Evolutionary conservation across 441 rosid genomes (phyloP), one percentile per base, ranked within the genome.

Genomic region (Hura crepitans): DNA sequence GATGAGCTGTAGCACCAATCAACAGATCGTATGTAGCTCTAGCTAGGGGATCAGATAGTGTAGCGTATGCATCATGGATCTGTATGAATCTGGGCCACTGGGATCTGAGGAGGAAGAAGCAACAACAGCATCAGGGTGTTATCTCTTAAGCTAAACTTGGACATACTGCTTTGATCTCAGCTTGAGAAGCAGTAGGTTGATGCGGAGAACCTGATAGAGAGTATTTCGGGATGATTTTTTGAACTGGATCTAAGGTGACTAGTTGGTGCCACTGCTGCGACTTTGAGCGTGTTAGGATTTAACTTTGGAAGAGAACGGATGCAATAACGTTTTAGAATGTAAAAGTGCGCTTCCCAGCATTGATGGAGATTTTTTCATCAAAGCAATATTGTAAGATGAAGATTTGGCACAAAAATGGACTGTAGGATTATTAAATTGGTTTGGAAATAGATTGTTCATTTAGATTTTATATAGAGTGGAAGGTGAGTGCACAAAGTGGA

Each of bases 161-260:
- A 66, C 72, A 78, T 0, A 82, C 79, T 3, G 81, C 70, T 71
- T 78, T 82, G 70, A 78, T 69, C 71, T 76, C 74, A 2, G 72
- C 20, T 23, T 23, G 77, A 15, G 82, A 75, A 5, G 79, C 78
- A 2, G 25, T 43, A 37, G 13, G 31, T 66, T 39, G 39, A 76
- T 43, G 15, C 39, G 67, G 62, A 80, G 83, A 23, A 80, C 55
- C 50, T 76, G 77, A 69, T 78, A 74, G 13, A 69, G 66, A 0
- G 74, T 73, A 15, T 56, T 65, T 1, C 27, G 1, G 0, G 35
- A 18, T 1, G 73, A 27, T 43, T 23, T 39, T 9, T 15, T 4
- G 28, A 37, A 55, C 33, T 0, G 72, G n/a, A n/a, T n/a, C n/a
- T n/a, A n/a, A n/a, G n/a, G n/a, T n/a, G n/a, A n/a, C n/a, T 17